Base-by-base conservation (phyloP, 2,329 filamentous ascomycete species). In the Colletotrichum sojae region DNA sequence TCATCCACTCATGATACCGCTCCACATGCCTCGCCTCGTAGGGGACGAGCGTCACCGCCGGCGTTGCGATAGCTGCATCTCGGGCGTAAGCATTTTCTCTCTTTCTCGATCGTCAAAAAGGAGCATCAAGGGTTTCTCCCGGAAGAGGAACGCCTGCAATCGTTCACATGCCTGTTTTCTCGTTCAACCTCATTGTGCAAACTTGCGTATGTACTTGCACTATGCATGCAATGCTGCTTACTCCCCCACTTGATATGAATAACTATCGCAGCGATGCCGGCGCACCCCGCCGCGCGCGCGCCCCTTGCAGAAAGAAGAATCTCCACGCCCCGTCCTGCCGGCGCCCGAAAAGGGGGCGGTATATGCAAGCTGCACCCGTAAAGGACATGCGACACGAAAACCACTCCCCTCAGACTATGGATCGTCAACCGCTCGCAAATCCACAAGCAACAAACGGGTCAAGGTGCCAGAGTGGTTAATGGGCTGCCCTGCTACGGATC, bases 1-100 rank as follows among this genome's bases (percentile, higher is more conserved):
- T 88, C 95, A 98, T 98, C 95, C 95, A 98, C 75, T 86, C 83
- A 78, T 97, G 94, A 78, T 98, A 98, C 45, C 86, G 90, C 16
- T 86, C 86, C 25, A 98, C 95, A 83, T 98, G 95, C 76, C 90
- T 92, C 45, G 85, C 81, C 71, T 91, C 91, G 80, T 98, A 98
- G 0, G 95, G 95, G 10, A 97, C 94, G 10, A 98, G 87, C 18
- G 97, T 86, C 52, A 93, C 83, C 57, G 84, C 84, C 5, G 86
- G 80, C 1, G 92, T 92, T 3, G 88, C 85, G 39, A 97, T 82
- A 18, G 91, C 94, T 97, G 73, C 18, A 16, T 48, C 18, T 6
- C 22, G 4, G 9, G 12, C 31, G 52, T 71, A 27, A 69, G 69
- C 39, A 0, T 36, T 36, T 36, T 36, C 31, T 10, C 10, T 10